phyloP scores from a whole-genome alignment of 176 grass and related monocot species.

The maize (Zea mays) region DNA sequence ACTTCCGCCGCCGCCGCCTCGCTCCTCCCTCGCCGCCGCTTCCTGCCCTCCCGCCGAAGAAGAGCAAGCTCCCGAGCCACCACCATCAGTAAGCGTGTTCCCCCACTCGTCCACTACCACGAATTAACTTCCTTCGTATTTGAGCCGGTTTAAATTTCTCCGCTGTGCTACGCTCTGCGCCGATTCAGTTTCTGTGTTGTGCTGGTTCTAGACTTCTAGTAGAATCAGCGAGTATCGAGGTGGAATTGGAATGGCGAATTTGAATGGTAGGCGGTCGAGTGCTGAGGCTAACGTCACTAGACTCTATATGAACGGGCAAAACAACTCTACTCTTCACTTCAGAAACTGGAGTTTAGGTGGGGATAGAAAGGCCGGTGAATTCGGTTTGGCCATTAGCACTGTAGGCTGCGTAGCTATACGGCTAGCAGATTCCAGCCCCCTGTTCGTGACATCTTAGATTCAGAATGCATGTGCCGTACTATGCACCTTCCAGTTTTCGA shows the following conservation, averaged over 20 bases:
- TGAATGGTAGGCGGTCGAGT: neutral
- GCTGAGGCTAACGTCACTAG: neutral
- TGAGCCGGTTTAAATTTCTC: too few species aligned
- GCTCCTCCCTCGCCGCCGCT: slow-evolving; percentile 20
- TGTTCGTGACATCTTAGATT: neutral
- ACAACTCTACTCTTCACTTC: too few species aligned
- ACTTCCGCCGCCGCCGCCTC: slow-evolving; percentile 22
- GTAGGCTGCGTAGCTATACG: neutral
- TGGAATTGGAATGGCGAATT: neutral
- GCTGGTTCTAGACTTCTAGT: neutral
- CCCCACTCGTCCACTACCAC: neutral
- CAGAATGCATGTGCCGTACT: neutral
- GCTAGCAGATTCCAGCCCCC: neutral
- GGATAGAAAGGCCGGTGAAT: too few species aligned
- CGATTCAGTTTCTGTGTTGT: neutral
- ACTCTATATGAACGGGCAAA: too few species aligned
- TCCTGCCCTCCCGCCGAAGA: neutral
- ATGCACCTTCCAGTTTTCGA: neutral
- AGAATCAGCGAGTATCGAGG: neutral
- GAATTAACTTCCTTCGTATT: too few species aligned
- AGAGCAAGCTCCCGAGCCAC: neutral
- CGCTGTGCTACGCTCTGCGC: too few species aligned
- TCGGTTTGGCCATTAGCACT: neutral
- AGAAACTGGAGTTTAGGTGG: too few species aligned
- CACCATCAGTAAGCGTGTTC: slow-evolving; percentile 36